phyloP scores from a whole-genome alignment of 345 rosid genomes.

The Aquilaria yunnanensis region DNA sequence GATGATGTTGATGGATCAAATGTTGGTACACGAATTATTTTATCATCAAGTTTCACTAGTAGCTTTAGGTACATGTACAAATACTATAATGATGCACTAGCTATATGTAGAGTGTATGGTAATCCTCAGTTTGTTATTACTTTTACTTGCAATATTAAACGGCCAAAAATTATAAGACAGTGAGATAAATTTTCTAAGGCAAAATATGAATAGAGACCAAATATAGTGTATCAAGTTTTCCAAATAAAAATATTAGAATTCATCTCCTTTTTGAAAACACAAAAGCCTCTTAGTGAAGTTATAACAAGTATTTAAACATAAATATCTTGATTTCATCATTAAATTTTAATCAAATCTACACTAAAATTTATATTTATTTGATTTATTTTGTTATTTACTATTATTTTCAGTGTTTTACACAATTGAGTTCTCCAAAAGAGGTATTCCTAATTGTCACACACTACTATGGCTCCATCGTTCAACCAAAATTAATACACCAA shows the following conservation, averaged over 20 bases:
- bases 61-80: neutral
- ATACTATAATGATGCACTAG: slow-evolving; percentile 6
- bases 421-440: slow-evolving; percentile 8
- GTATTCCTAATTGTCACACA: slow-evolving; percentile 3
- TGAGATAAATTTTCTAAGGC: neutral
- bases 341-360: no score
- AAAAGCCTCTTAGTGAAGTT: neutral
- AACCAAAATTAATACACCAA: neutral
- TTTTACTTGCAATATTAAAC: no score
- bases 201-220: neutral
- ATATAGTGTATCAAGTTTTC: neutral
- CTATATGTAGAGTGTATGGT: no score
- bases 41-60: neutral
- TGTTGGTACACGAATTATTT: neutral
- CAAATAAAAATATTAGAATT: no score
- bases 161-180: no score
- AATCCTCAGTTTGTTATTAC: no score
- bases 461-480: neutral
- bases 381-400: no score
- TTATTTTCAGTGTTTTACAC: neutral
- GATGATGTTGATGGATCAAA: neutral
- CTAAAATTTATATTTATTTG: no score
- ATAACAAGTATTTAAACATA: neutral
- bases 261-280: neutral
- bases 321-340: no score